Base-by-base conservation (phyloP, 2,329 filamentous ascomycete species). In the Zasmidium citrigriseum region DNA sequence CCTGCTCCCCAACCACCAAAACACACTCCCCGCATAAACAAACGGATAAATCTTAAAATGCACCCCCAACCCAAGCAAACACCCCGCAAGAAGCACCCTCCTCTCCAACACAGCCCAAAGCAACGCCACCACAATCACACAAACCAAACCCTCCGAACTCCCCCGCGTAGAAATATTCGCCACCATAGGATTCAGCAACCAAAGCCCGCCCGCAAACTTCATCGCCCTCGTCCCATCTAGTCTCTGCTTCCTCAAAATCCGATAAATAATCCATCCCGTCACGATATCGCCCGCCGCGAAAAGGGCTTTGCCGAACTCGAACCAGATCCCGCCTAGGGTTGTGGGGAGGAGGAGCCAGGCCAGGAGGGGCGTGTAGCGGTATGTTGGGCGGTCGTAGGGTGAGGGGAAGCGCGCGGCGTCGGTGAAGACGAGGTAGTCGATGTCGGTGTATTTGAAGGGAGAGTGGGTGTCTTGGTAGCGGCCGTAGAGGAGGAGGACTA, bases 41-140 rank as follows among this genome's bases (percentile, higher is more conserved):
- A 98, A 96, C 0, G 95, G 95, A 70, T 99, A 99, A 61, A 99
- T 98, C 81, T 99, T 99, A 78, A 99, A 96, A 76, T 99, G 95
- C 23, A 98, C 93, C 1, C 86, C 86, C 24, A 96, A 76, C 0
- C 95, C 95, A 2, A 99, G 80, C 25, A 98, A 74, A 2, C 87
- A 64, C 0, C 90, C 93, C 0, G 92, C 89, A 9, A 96, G 72
- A 1, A 76, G 69, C 18, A 89, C 77, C n/a, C 80, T 79, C 52
- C 81, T 81, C 52, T 83, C 79, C 63, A 92, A 77, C 1, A 90
- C 88, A 0, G 93, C 90, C 90, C 91, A 98, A 11, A 99, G 76
- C 34, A 98, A 74, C 0, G 86, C 89, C 61, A 91, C 86, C 4
- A 96, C 91, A 72, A 97, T 82, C 0, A 93, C 91, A 16, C 91